phyloP scores from a whole-genome alignment of 2,329 filamentous ascomycete genomes.

The Penicillium sclerotigenum region DNA sequence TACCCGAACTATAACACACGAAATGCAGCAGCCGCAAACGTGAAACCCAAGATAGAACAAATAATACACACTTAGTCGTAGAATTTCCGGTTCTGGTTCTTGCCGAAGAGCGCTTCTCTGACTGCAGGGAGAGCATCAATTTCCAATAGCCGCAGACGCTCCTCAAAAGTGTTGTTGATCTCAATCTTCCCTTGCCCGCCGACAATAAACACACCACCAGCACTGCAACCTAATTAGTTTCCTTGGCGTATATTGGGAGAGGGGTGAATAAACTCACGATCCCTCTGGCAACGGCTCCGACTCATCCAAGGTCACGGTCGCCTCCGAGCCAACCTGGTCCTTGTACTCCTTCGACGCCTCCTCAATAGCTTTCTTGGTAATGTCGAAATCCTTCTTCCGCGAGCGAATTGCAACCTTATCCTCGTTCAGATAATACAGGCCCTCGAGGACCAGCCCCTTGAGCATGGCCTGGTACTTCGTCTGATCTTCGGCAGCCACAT shows the following conservation, averaged over 20 bases:
- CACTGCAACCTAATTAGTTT: conserved; percentile 49
- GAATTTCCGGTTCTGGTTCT: conserved; percentile 95
- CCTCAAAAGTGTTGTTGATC: conserved; percentile 97
- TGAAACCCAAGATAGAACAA: conserved; percentile 3
- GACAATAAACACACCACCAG: conserved; percentile 77
- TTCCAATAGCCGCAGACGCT: conserved; percentile 80
- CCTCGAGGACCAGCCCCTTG: conserved; percentile 81
- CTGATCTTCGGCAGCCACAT: conserved; percentile 53
- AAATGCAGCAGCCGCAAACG: conserved; percentile 10
- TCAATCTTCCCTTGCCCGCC: conserved; percentile 90
- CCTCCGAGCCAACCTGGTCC: conserved; percentile 67
- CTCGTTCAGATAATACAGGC: conserved; percentile 84
- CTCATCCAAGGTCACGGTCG: conserved; percentile 71
- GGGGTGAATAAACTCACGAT: conserved; percentile 60
- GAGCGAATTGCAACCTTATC: conserved; percentile 69
- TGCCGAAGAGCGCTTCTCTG: conserved; percentile 82
- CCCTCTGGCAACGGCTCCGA: conserved; percentile 73
- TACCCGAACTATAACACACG: conserved; percentile 24
- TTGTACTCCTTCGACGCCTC: conserved; percentile 80
- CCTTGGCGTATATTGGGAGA: background rate
- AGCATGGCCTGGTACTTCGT: conserved; percentile 71
- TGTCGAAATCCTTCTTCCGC: conserved; percentile 72
- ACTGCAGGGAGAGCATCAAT: conserved; percentile 80
- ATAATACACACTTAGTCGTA: conserved; percentile 61
- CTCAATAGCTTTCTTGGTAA: conserved; percentile 73